A percentile compares a stretch with the other conserved stretches of the same genome.
phyloP scores from a whole-genome alignment of 176 grass and related monocot genomes.

The Ensete ventricosum region DNA sequence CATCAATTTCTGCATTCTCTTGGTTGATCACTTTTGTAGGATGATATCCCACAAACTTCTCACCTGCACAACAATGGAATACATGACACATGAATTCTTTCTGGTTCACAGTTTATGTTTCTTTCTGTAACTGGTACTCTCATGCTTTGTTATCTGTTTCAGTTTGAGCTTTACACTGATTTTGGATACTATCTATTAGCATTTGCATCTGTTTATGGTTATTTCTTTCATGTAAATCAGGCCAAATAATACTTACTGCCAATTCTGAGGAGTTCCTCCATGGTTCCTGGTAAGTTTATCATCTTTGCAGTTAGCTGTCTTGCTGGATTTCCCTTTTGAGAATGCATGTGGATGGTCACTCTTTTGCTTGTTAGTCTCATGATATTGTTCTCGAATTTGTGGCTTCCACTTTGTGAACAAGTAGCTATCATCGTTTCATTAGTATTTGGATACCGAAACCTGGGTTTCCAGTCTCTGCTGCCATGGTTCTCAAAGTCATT shows the following conservation, averaged over 20 bases:
- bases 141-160: not conserved
- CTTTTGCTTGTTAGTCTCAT: conserved; percentile 7
- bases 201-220: not conserved
- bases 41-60: conserved; percentile 19
- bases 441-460: not conserved
- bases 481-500: not conserved
- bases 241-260: conserved; percentile 12
- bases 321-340: conserved; percentile 3
- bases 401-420: not conserved
- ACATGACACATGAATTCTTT: not conserved
- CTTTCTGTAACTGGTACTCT: not conserved
- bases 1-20: conserved; percentile 23
- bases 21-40: conserved; percentile 20
- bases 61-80: conserved; percentile 15
- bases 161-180: not conserved
- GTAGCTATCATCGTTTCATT: not conserved
- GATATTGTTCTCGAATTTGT: not conserved
- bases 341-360: conserved; percentile 23
- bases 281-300: conserved; percentile 22
- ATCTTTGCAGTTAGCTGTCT: conserved; percentile 1
- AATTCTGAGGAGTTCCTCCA: conserved; percentile 21
- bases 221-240: not conserved
- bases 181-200: not conserved
- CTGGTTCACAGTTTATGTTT: not conserved
- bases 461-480: not conserved